Evolutionary conservation across 371 early-diverging fungal genomes (phyloP).

Genomic region (Mortierella sp.): DNA sequence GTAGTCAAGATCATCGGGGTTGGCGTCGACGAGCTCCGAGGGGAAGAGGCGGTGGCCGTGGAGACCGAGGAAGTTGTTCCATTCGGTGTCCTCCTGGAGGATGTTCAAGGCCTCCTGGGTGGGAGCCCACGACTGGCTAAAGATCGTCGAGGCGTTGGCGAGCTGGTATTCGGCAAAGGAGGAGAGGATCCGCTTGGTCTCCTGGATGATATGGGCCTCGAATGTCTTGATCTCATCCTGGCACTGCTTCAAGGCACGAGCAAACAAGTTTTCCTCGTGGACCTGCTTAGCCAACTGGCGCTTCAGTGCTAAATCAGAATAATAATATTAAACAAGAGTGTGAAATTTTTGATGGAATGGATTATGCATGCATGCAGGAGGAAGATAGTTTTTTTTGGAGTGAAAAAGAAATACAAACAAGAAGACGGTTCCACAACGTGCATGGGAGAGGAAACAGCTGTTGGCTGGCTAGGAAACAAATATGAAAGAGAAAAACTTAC

Average conservation of each 20-base stretch:
- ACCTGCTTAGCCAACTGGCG: constrained; percentile 52
- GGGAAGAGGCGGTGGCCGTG: constrained; percentile 49
- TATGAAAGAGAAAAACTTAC: constrained; percentile 13
- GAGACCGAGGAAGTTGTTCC: constrained; percentile 37
- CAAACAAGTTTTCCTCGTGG: constrained; percentile 52
- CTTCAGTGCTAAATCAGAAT: constrained; percentile 40
- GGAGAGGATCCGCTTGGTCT: constrained; percentile 48
- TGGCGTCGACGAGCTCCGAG: constrained; percentile 48
- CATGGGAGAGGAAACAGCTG: background rate
- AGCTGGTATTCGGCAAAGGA: constrained; percentile 47
- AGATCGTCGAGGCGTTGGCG: constrained; percentile 22
- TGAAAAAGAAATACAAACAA: background rate
- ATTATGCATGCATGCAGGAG: background rate
- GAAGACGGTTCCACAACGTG: background rate
- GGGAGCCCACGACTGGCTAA: constrained; percentile 39
- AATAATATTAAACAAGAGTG: too few relatives aligned
- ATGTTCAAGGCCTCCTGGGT: constrained; percentile 41
- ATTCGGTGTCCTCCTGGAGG: constrained; percentile 48
- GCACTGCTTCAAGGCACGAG: constrained; percentile 52
- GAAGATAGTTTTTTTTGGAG: background rate
- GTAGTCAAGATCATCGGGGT: constrained; percentile 43
- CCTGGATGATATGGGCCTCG: constrained; percentile 44
- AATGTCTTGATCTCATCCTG: constrained; percentile 49
- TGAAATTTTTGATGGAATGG: background rate
- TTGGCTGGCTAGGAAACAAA: background rate